A percentile compares a stretch with the other conserved stretches of the same genome.
Conservation (phyloP, 495 filamentous ascomycete species). For the Penicillium coprophilum region DNA sequence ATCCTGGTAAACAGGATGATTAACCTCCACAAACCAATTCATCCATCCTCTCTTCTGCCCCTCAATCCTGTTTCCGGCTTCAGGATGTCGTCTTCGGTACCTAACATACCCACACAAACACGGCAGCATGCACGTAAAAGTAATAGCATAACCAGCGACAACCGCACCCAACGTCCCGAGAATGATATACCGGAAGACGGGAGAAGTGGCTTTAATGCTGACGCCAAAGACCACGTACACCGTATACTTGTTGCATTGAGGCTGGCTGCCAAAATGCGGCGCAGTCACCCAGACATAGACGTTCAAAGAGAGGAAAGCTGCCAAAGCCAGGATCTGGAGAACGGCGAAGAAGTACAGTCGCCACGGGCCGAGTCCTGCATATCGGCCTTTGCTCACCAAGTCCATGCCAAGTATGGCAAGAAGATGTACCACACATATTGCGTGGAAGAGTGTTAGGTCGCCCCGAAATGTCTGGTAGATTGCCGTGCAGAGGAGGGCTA, state of each 20-base stretch:
- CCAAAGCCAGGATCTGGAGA: conserved; percentile 17
- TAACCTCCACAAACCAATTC: conserved; percentile 13
- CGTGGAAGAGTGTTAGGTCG: conserved; percentile 23
- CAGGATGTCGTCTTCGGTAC: conserved; percentile 1
- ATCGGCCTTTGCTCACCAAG: conserved; percentile 22
- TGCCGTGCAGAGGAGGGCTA: conserved; percentile 22
- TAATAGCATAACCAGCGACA: conserved; percentile 9
- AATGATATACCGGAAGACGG: conserved; percentile 22
- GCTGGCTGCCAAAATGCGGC: conserved; percentile 19
- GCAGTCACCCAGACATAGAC: conserved; percentile 21
- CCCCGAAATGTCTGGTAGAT: conserved; percentile 21
- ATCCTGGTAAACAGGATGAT: neutral
- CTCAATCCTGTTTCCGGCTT: conserved; percentile 4
- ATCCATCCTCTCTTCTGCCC: conserved; percentile 3
- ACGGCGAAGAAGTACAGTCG: conserved; percentile 15
- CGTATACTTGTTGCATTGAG: conserved; percentile 14
- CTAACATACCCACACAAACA: conserved; percentile 9
- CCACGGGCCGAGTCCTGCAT: conserved; percentile 19
- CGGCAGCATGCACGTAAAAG: conserved; percentile 17
- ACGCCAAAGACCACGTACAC: conserved; percentile 21
- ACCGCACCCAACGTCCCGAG: conserved; percentile 11
- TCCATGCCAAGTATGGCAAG: conserved; percentile 19
- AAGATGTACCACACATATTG: conserved; percentile 21
- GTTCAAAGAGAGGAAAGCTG: conserved; percentile 19
- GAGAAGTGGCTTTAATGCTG: conserved; percentile 19